Evolutionary conservation across 2,329 filamentous ascomycete species (phyloP), one percentile per base, ranked within the genome.

Genomic region (Exophiala xenobiotica): DNA sequence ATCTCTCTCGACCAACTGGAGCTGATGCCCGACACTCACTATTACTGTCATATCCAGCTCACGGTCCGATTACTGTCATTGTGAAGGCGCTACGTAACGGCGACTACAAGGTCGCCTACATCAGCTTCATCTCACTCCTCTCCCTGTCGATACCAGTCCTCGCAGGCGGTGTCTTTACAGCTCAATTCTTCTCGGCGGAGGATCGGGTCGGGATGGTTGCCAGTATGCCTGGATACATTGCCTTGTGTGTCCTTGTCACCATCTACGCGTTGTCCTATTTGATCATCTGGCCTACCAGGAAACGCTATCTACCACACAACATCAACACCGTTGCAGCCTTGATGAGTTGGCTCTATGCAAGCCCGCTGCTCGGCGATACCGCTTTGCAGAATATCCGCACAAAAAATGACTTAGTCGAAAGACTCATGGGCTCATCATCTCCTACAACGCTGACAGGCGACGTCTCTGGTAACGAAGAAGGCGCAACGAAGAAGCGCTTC

Each of bases 241-340:
- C 88, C 12, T 71, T 88, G n/a, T 80, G 93, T 45, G 80, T 80
- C 37, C 81, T 93, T 63, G 79, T 90, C 3, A 74, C 82, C 19
- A 69, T 95, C 19, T 92, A 87, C 69, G 74, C 85, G 8, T 60
- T 82, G n/a, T 82, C 78, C 9, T 74, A 92, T 44, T 65, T 80
- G 35, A 68, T 80, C 4, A 71, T 89, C 50, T 71, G 87, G 61
- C 86, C 86, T 0, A 71, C 74, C 9, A 78, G 87, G 11, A 71
- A 74, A 35, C 74, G 77, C 31, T 81, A 84, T 35, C 78, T 95
- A 1, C 89, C 90, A 0, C 90, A 95, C 65, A 77, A 78, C 4
- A 83, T 88, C 33, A 80, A 78, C 54, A 88, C 80, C 40, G 76
- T 95, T 14, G 87, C 87, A 1, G 89, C 91, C 65, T 76, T 91